Evolutionary conservation across 164 flowering plant genomes (phyloP).

Genomic region (Chimonanthus praecox): DNA sequence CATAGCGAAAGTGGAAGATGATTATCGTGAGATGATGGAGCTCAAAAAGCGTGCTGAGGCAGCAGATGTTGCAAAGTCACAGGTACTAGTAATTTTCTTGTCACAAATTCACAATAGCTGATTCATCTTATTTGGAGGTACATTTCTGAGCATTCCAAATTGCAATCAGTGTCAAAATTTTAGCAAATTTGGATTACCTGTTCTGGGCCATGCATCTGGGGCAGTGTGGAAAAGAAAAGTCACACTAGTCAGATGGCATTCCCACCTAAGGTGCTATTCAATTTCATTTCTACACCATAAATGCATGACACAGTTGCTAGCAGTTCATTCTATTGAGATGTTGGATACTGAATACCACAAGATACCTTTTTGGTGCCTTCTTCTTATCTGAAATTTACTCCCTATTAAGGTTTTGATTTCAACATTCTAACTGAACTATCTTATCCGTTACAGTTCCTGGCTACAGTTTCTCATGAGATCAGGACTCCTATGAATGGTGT

Average conservation of each 20-base stretch:
- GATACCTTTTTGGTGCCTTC: background rate
- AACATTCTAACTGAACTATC: slow-evolving; percentile 1
- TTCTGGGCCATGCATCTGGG: background rate
- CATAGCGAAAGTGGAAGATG: slow-evolving; percentile 70
- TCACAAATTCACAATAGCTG: no score
- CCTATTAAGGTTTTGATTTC: background rate
- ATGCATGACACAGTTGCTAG: background rate
- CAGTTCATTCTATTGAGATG: background rate
- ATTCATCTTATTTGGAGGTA: no score
- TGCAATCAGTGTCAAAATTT: background rate
- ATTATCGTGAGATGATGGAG: slow-evolving; percentile 61
- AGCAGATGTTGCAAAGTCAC: slow-evolving; percentile 96
- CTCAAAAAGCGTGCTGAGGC: slow-evolving; percentile 90
- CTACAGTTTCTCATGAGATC: slow-evolving; percentile 98
- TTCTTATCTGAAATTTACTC: background rate
- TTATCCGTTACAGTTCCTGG: slow-evolving; percentile 66
- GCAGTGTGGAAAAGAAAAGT: background rate
- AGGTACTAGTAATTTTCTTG: slow-evolving; percentile 37
- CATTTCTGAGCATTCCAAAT: background rate
- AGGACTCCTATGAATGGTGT: slow-evolving; percentile 99
- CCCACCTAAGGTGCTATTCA: background rate
- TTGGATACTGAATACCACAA: background rate
- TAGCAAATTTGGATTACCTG: background rate
- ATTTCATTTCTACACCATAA: no score
- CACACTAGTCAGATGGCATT: background rate